Evolutionary conservation across 2,329 filamentous ascomycete genomes (phyloP).

Genomic region (Pseudocercospora macadamiae): DNA sequence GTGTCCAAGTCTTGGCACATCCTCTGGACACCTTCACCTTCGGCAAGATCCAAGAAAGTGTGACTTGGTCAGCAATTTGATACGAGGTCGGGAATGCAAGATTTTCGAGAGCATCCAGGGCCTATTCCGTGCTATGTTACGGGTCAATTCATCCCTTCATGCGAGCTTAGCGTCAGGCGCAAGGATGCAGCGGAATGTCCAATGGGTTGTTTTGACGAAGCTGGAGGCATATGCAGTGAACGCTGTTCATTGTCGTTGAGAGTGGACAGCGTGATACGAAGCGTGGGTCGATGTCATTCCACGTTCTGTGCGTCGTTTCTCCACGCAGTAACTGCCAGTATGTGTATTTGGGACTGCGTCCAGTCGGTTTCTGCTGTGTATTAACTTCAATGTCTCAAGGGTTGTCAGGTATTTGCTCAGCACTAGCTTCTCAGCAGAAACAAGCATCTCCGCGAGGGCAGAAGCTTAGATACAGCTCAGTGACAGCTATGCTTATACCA

Average conservation of each 20-base stretch:
- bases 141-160: not conserved
- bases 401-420: not conserved
- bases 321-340: too few species aligned
- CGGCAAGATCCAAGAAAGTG: too few species aligned
- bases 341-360: too few species aligned
- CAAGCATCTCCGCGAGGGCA: not conserved
- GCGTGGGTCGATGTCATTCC: not conserved
- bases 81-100: not conserved
- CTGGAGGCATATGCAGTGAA: not conserved
- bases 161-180: not conserved
- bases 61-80: not conserved
- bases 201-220: not conserved
- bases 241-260: not conserved
- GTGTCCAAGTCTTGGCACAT: too few species aligned
- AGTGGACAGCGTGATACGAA: not conserved
- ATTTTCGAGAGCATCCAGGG: not conserved
- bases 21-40: too few species aligned
- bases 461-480: not conserved
- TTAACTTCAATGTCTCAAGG: too few species aligned
- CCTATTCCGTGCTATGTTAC: not conserved
- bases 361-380: too few species aligned
- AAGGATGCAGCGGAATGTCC: not conserved
- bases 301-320: not conserved
- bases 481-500: not conserved
- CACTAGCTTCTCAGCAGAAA: not conserved